A percentile compares a stretch with the other conserved stretches of the same genome.
Evolutionary conservation across 163 green algal species (phyloP).

Genomic region (Dunaliella salina): DNA sequence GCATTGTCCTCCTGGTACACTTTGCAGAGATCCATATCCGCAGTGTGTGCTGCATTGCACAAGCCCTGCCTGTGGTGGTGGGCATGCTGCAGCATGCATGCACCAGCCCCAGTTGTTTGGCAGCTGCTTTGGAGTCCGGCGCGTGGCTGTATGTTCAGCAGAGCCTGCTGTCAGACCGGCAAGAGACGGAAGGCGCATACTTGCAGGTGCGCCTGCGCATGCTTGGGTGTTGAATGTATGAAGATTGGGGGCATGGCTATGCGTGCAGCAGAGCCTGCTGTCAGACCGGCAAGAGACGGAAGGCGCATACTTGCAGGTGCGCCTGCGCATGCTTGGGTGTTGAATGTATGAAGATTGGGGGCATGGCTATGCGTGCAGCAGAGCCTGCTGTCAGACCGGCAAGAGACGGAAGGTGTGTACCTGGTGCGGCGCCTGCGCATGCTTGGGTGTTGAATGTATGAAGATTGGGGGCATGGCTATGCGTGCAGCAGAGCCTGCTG

Average conservation of each 20-base stretch:
- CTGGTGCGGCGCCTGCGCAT: too few relatives aligned
- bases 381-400: constrained; percentile 32
- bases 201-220: constrained; percentile 15
- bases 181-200: constrained; percentile 32
- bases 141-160: constrained; percentile 40
- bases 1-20: too few relatives aligned
- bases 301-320: too few relatives aligned
- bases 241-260: neutral
- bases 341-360: too few relatives aligned
- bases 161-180: constrained; percentile 32
- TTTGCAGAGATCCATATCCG: constrained; percentile 31
- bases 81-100: constrained; percentile 18
- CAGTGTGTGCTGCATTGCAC: constrained; percentile 30
- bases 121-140: constrained; percentile 17
- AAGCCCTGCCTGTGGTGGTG: constrained; percentile 39
- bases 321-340: too few relatives aligned
- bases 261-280: constrained; percentile 37
- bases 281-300: constrained; percentile 27
- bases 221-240: too few relatives aligned
- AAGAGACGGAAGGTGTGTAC: too few relatives aligned
- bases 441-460: too few relatives aligned
- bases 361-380: constrained; percentile 40
- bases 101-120: constrained; percentile 9
- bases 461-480: constrained; percentile 25
- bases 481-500: constrained; percentile 41